Base-by-base conservation (phyloP, 1,284 basidiomycete species). In the Marasmius fiardii region DNA sequence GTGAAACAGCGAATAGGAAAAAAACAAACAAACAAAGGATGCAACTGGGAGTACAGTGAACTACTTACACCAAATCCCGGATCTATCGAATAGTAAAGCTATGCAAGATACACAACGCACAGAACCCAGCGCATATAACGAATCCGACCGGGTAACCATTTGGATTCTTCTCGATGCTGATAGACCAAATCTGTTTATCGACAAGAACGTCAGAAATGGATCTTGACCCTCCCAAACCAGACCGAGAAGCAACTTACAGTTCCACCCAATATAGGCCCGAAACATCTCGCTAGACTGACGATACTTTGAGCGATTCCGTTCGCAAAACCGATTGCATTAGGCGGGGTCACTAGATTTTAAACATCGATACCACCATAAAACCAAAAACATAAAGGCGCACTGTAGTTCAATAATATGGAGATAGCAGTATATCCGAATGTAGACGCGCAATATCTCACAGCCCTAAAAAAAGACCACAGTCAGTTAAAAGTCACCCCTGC, bases 101-200 rank as follows among this genome's bases (percentile, higher is more conserved):
- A 59, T 88, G 85, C 12, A 81, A 65, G n/a, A 90, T 75, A 2
- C 86, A 81, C 10, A 87, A 56, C 8, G 71, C 78, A 63, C 86
- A 88, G 18, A 81, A 81, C 11, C 58, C 77, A 7, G 84, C 76
- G 63, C 86, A 90, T 1, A 78, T 76, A 43, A 90, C 63, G 67
- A 92, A 92, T 20, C 90, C 90, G 34, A 90, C 67, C 10, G 85
- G 80, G 68, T 88, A 92, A 2, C 88, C 88, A 1, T 76, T 75
- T 0, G 90, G 86, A 60, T 82, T 73, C 57, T 85, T 78, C 63
- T 83, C 78, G 16, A 88, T 83, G 60, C 88, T 87, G 44, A 75
- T 71, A 0, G 89, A 82, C 90, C 90, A 92, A n/a, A 92, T 72
- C 89, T 92, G n/a, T n/a, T n/a, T n/a, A n/a, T n/a, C n/a, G n/a